Evolutionary conservation across 2,329 filamentous ascomycete species (phyloP).

Genomic region (Aspergillus bombycis): DNA sequence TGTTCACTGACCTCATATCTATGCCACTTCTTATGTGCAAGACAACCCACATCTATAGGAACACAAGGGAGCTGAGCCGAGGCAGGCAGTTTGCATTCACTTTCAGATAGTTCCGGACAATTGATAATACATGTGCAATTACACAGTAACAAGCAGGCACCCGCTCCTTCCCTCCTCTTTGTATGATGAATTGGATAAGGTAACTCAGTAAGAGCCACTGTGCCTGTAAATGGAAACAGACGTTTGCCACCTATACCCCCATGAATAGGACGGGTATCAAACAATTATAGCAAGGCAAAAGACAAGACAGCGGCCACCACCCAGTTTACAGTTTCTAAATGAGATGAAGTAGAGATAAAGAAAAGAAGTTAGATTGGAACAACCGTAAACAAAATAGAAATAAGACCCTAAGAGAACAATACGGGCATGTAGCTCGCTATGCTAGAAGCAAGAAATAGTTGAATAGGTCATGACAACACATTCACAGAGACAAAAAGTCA

Average conservation of each 20-base stretch:
- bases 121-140: neutral
- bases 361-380: conserved; percentile 19
- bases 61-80: neutral
- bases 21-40: neutral
- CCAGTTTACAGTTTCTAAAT: neutral
- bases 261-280: neutral
- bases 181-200: neutral
- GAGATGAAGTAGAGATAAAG: neutral
- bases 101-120: neutral
- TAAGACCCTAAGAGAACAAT: conserved; percentile 18
- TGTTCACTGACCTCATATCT: neutral
- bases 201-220: neutral
- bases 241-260: neutral
- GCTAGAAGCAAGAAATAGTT: conserved; percentile 26
- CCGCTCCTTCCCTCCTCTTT: neutral
- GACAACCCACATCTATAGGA: neutral
- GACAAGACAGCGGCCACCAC: neutral
- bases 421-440: conserved; percentile 40
- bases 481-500: conserved; percentile 24
- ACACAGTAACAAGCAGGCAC: neutral
- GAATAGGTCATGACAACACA: conserved; percentile 14
- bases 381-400: conserved; percentile 15
- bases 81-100: neutral
- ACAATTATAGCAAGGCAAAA: neutral
- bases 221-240: neutral